These are phyloP conservation scores for Cytospora piceicola DNA, from an alignment of 2,329 filamentous ascomycete genomes.

Conservation along the genomic window DNA sequence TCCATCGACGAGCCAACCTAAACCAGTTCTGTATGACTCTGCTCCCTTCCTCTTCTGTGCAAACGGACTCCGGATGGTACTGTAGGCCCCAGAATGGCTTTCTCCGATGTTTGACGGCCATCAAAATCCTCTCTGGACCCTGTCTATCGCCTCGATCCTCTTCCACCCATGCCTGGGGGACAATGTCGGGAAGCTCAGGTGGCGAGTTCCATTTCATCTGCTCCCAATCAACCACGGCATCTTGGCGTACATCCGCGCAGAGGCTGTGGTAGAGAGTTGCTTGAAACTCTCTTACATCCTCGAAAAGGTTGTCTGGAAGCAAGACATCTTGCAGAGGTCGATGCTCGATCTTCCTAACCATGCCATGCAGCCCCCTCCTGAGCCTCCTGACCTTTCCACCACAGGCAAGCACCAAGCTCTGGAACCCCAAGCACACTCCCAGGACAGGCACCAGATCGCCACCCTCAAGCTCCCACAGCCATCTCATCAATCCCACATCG, in stretches of 20 bases:
- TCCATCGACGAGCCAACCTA: conserved; percentile 65
- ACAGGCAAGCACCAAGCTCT: conserved; percentile 73
- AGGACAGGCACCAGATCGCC: conserved; percentile 72
- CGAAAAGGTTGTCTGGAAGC: conserved; percentile 64
- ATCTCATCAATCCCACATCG: conserved; percentile 83
- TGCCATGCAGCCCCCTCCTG: conserved; percentile 77
- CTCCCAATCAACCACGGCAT: conserved; percentile 45
- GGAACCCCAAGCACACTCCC: conserved; percentile 88
- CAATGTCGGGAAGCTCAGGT: conserved; percentile 45
- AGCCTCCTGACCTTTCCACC: conserved; percentile 70
- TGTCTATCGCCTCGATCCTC: conserved; percentile 45
- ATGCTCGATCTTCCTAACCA: conserved; percentile 72
- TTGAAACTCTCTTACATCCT: conserved; percentile 59
- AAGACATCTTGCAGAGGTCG: conserved; percentile 28
- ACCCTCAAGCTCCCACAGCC: conserved; percentile 71
- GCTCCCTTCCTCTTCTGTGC: conserved; percentile 70
- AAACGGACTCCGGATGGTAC: conserved; percentile 89
- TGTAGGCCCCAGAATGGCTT: conserved; percentile 87
- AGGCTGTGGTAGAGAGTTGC: conserved; percentile 79
- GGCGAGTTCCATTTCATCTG: conserved; percentile 46
- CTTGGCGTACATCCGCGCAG: conserved; percentile 58
- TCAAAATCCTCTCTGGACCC: conserved; percentile 62
- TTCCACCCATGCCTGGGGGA: conserved; percentile 67
- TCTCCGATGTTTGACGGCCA: conserved; percentile 70
- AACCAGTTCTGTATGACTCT: conserved; percentile 78